Conservation (phyloP, 2,329 filamentous ascomycete genomes). For the Colletotrichum limetticola region DNA sequence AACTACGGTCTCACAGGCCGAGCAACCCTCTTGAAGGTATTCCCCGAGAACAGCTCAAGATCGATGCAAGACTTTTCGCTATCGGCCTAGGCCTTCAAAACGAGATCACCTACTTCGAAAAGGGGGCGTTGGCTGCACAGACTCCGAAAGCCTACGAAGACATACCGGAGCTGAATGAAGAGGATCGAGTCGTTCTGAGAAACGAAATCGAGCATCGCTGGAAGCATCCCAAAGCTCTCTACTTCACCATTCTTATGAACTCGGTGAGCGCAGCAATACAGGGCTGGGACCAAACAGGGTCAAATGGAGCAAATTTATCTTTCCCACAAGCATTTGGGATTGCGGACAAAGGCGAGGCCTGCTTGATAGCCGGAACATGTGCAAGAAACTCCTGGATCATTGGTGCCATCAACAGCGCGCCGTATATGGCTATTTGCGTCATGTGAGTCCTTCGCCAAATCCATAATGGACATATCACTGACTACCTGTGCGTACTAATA, state of each 20-base stretch:
- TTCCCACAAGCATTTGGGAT: slow-evolving; percentile 60
- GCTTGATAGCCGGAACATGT: slow-evolving; percentile 47
- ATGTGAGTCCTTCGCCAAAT: not conserved
- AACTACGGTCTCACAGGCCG: not conserved
- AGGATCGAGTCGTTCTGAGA: slow-evolving; percentile 52
- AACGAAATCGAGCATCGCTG: slow-evolving; percentile 60
- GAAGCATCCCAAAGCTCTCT: slow-evolving; percentile 59
- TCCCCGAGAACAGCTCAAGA: slow-evolving; percentile 59
- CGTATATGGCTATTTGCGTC: slow-evolving; percentile 47
- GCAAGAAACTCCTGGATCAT: slow-evolving; percentile 67
- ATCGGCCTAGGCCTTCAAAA: slow-evolving; percentile 54
- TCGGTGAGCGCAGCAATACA: slow-evolving; percentile 66
- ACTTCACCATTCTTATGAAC: slow-evolving; percentile 61
- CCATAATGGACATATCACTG: slow-evolving; percentile 13
- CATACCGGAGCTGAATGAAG: slow-evolving; percentile 55
- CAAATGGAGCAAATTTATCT: slow-evolving; percentile 60
- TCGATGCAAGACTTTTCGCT: slow-evolving; percentile 64
- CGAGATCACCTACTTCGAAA: slow-evolving; percentile 51
- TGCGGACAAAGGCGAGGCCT: slow-evolving; percentile 48
- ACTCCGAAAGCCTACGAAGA: slow-evolving; percentile 58
- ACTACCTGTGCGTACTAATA: not conserved
- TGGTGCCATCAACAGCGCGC: slow-evolving; percentile 66
- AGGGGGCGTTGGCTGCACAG: slow-evolving; percentile 64
- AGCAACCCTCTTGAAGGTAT: slow-evolving; percentile 55
- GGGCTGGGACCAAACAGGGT: slow-evolving; percentile 59